Evolutionary conservation across 2,329 filamentous ascomycete species (phyloP).

Genomic region (Fusarium illudens): DNA sequence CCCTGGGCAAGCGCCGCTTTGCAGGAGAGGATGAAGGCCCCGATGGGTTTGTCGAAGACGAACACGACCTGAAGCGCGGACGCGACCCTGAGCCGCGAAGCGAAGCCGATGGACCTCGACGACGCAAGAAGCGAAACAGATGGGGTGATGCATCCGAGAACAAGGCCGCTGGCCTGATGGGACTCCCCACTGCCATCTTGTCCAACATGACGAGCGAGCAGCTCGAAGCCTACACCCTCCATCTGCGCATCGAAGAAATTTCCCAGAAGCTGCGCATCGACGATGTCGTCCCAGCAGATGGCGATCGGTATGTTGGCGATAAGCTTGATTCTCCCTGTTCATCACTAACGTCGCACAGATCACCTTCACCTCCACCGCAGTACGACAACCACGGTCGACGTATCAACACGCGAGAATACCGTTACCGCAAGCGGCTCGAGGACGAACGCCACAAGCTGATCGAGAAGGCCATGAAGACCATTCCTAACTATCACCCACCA

Average conservation of each 20-base stretch:
- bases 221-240: constrained; percentile 94
- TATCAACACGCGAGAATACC: constrained; percentile 99
- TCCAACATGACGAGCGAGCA: constrained; percentile 99
- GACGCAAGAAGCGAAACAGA: constrained; percentile 97
- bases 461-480: constrained; percentile 99
- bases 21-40: constrained; percentile 63
- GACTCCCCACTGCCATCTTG: constrained; percentile 93
- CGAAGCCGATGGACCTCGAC: constrained; percentile 78
- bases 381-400: constrained; percentile 99
- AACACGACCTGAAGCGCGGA: constrained; percentile 79
- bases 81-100: constrained; percentile 85
- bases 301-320: constrained; percentile 77
- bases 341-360: constrained; percentile 63
- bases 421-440: constrained; percentile 96
- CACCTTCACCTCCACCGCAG: constrained; percentile 92
- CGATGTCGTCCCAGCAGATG: constrained; percentile 96
- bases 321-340: not conserved
- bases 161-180: constrained; percentile 98
- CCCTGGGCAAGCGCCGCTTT: constrained; percentile 86
- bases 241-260: constrained; percentile 98
- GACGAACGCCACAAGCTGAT: constrained; percentile 99
- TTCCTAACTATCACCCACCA: constrained; percentile 98
- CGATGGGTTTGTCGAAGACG: constrained; percentile 47
- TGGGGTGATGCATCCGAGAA: constrained; percentile 98
- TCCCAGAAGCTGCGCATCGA: constrained; percentile 99